A percentile compares a stretch with the other conserved stretches of the same genome.
Evolutionary conservation across 2,329 filamentous ascomycete genomes (phyloP).

Genomic region (Cladobotryum mycophilum): DNA sequence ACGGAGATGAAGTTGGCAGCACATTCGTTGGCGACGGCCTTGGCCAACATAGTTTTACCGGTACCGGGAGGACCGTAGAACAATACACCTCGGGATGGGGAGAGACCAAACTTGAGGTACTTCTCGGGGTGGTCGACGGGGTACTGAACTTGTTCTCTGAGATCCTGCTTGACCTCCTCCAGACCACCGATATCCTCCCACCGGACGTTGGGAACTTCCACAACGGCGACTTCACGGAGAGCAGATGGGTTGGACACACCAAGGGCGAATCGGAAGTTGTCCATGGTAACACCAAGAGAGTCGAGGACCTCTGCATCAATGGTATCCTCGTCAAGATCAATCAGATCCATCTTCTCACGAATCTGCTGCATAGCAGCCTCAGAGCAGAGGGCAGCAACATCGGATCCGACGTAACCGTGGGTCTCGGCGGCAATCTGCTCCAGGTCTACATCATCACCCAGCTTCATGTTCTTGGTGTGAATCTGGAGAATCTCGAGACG

Average conservation of each 20-base stretch:
- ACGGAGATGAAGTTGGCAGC: constrained; percentile 99
- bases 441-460: constrained; percentile 91
- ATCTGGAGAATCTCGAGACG: constrained; percentile 99
- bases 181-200: constrained; percentile 99
- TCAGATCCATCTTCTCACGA: constrained; percentile 99
- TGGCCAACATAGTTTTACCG: constrained; percentile 99
- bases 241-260: constrained; percentile 98
- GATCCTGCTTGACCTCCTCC: constrained; percentile 97
- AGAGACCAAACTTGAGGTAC: constrained; percentile 99
- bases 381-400: constrained; percentile 96
- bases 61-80: constrained; percentile 99
- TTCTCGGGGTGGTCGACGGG: constrained; percentile 99
- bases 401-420: constrained; percentile 97
- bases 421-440: constrained; percentile 96
- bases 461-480: constrained; percentile 99
- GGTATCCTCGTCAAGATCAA: constrained; percentile 97
- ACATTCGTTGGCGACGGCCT: constrained; percentile 98
- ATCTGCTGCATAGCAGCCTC: constrained; percentile 99
- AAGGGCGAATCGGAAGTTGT: constrained; percentile 98
- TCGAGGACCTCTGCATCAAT: constrained; percentile 98
- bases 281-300: constrained; percentile 97
- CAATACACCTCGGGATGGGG: constrained; percentile 93
- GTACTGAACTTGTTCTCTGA: constrained; percentile 98
- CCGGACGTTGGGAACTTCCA: constrained; percentile 97
- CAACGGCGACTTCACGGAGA: constrained; percentile 95